These are phyloP conservation scores for Nemania diffusa DNA, from an alignment of 2,329 filamentous ascomycete genomes.

Conservation along the genomic window DNA sequence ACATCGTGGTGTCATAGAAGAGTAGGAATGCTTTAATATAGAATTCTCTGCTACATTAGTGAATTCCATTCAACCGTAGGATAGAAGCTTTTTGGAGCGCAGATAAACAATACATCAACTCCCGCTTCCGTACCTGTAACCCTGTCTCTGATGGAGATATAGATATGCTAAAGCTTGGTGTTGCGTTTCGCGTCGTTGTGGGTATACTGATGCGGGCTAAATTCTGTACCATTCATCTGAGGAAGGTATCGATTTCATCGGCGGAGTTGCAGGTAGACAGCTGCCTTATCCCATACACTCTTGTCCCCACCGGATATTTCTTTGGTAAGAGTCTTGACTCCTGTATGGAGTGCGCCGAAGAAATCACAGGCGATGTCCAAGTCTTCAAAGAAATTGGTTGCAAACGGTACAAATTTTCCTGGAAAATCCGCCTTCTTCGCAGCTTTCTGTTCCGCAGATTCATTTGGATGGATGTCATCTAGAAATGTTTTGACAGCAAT, in stretches of 20 bases:
- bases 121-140: background rate
- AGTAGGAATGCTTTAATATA: background rate
- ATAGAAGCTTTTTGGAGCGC: background rate
- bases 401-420: conserved; percentile 65
- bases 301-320: conserved; percentile 60
- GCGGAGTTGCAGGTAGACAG: conserved; percentile 60
- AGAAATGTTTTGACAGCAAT: conserved; percentile 84
- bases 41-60: background rate
- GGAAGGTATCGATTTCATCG: conserved; percentile 36
- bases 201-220: conserved; percentile 14
- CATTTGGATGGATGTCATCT: conserved; percentile 72
- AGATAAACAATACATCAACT: conserved; percentile 15
- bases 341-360: conserved; percentile 66
- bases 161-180: conserved; percentile 12
- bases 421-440: conserved; percentile 63
- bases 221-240: conserved; percentile 12
- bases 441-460: conserved; percentile 61
- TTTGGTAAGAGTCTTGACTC: conserved; percentile 64
- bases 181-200: conserved; percentile 12
- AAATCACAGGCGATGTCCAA: conserved; percentile 67
- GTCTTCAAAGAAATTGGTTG: conserved; percentile 68
- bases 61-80: background rate
- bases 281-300: conserved; percentile 65
- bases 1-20: conserved; percentile 10
- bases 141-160: conserved; percentile 11